Base-by-base conservation (phyloP, 257 asterid species). In the Misopates orontium region DNA sequence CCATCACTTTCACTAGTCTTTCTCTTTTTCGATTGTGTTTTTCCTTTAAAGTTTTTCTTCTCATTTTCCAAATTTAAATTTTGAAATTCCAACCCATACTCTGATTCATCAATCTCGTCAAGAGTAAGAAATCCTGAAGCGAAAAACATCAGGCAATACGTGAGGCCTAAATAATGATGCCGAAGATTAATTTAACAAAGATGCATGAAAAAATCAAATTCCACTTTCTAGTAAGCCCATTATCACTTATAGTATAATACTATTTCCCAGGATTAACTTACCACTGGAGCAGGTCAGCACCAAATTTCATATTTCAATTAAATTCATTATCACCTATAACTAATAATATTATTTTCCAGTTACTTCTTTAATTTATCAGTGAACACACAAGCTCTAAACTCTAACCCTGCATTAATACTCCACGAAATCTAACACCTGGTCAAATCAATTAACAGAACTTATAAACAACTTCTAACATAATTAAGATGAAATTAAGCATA, bases 51-150 rank as follows among this genome's bases (percentile, higher is more conserved):
- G 57, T 59, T 69, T 51, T 73, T 51, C 58, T 73, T 74, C 64
- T 67, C 75, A 58, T 19, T 61, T 67, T 56, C 68, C 40, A 56
- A 68, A 65, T 61, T 24, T 16, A 73, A 44, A 47, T 75, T 74
- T 40, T 91, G 81, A 67, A 86, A 76, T 64, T 76, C 90, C 75
- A 89, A 74, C 44, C 82, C 92, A 51, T 76, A 93, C 11, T 81
- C 87, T 12, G 85, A 69, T 72, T 87, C 99, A 69, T 90, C 95
- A 22, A 93, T 84, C 87, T 93, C 99, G 75, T 93, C 97, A 54
- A 93, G 97, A 1, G 84, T 71, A 49, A 93, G 78, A 82, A 93
- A 86, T 24, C 99, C 99, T 90, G 77, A 88, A 79, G 28, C 25
- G 56, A 17, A 19, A 62, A 66, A 67, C 53, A 70, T 40, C 66